Percentiles rank a stretch among this genome's conserved stretches.
Conservation (phyloP, 1,284 basidiomycete species). For the Ganoderma sinense region DNA sequence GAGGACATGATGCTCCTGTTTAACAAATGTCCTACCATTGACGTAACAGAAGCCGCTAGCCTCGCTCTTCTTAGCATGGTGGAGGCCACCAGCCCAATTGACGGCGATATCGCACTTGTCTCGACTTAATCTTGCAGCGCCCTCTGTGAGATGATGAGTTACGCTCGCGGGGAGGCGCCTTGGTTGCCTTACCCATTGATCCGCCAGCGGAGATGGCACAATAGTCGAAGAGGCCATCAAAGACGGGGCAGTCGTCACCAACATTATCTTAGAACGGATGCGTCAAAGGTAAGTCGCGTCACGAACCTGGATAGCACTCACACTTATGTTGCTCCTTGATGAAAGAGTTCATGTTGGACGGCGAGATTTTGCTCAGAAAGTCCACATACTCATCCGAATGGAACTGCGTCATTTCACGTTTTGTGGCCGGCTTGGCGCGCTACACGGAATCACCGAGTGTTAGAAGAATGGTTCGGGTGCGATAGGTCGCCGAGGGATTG, state of each 20-base stretch:
- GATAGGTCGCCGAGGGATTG: background rate
- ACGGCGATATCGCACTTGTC: slow-evolving; percentile 99
- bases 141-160: slow-evolving; percentile 67
- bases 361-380: slow-evolving; percentile 85
- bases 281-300: background rate
- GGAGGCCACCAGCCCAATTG: slow-evolving; percentile 98
- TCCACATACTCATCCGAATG: slow-evolving; percentile 96
- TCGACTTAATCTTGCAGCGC: slow-evolving; percentile 91
- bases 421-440: slow-evolving; percentile 99
- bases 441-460: slow-evolving; percentile 41
- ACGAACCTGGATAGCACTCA: slow-evolving; percentile 40
- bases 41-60: slow-evolving; percentile 99
- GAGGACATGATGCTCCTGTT: slow-evolving; percentile 3
- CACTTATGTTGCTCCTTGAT: slow-evolving; percentile 98
- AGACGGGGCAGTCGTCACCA: slow-evolving; percentile 97
- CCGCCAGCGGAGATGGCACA: slow-evolving; percentile 99
- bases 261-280: slow-evolving; percentile 69
- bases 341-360: slow-evolving; percentile 87
- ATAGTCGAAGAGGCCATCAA: slow-evolving; percentile 98
- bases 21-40: slow-evolving; percentile 69
- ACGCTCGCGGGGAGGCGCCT: background rate
- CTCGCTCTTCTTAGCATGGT: slow-evolving; percentile 99
- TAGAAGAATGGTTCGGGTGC: background rate
- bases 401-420: slow-evolving; percentile 97
- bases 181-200: slow-evolving; percentile 86